Base-by-base conservation (phyloP, 495 filamentous ascomycete genomes). In the Podospora appendiculata region DNA sequence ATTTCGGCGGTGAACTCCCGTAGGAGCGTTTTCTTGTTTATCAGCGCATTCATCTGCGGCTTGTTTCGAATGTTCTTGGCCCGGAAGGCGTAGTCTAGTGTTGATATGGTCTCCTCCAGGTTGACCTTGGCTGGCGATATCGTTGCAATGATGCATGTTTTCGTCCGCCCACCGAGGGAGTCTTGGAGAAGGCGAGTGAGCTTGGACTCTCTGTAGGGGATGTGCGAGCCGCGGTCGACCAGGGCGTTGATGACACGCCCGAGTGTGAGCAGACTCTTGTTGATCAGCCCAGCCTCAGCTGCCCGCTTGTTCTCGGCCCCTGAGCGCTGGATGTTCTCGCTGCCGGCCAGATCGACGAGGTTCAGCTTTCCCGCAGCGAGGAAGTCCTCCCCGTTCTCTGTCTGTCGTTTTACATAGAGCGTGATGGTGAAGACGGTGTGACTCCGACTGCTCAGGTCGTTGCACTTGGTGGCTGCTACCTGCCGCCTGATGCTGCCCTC, bases 41-140 rank as follows among this genome's bases (percentile, higher is more conserved):
- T 80, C 60, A 87, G 79, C 33, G 88, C 86, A 66, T 97, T 97
- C 59, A 94, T 79, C 61, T 98, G 93, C 5, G 93, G 93, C 65
- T 96, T 96, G 66, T 98, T 98, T 17, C 89, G 86, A 55, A 98
- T 98, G 60, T 97, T 96, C 72, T 98, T 98, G 3, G 94, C 93
- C 17, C 93, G 80, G 65, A 96, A 95, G 9, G 93, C 94, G 63
- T 98, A 98, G 65, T 98, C 93, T 3, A 98, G 76, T 0, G 94
- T 97, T 2, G 92, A 96, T 47, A 97, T 96, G 0, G 93, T 98
- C 66, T 98, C 93, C 60, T 98, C 93, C 12, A 97, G 76, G 60
- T 96, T 98, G 70, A 83, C 90, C 63, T 90, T 90, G 6, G 90
- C 88, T 7, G 94, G 90, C 1, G 93, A 96, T 42, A 98, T 80